Base-by-base conservation (phyloP, 129 eudicot genomes). In the Ambrosia trifida region DNA sequence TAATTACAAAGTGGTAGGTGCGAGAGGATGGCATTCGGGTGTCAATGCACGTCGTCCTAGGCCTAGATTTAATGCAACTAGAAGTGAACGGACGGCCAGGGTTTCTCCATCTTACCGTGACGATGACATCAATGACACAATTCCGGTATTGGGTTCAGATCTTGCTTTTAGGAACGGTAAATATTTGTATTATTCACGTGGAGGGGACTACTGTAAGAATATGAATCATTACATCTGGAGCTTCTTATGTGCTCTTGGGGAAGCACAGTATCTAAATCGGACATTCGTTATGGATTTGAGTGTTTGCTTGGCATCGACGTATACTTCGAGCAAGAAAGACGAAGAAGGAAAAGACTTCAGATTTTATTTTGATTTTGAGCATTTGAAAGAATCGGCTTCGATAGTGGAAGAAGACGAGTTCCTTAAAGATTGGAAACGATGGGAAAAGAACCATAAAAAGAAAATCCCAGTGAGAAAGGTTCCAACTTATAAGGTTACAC, bases 201-300 rank as follows among this genome's bases (percentile, higher is more conserved):
- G 97, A 52, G 99, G 99, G 11, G 99, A 95, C 79, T 86, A 95
- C 20, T 90, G 99, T 72, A 94, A 95, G 80, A 87, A 81, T 38
- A 95, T 95, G 99, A 95, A 95, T 82, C 99, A 95, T 52, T 95
- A 83, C 64, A 53, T 90, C 11, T 95, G 99, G 99, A 95, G 99
- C 80, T 90, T 95, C 70, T 83, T 95, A 79, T 95, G 97, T 81
- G 97, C 88, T 5, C 87, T 95, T 35, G 97, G 99, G 20, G 99
- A 95, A 77, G 99, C 99, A 2, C 99, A 81, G 56, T 95, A 83
- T 73, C 70, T 95, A 82, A 95, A 95, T 46, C 78, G 99, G 14
- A 95, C 99, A 0, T 88, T 95, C 54, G 99, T 95, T 18, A 90
- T 90, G 97, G 99, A 95, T 86, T 80, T 95, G 78, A 84, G 94